Conservation (phyloP, 129 eudicot species). For the Saussurea involucrata region DNA sequence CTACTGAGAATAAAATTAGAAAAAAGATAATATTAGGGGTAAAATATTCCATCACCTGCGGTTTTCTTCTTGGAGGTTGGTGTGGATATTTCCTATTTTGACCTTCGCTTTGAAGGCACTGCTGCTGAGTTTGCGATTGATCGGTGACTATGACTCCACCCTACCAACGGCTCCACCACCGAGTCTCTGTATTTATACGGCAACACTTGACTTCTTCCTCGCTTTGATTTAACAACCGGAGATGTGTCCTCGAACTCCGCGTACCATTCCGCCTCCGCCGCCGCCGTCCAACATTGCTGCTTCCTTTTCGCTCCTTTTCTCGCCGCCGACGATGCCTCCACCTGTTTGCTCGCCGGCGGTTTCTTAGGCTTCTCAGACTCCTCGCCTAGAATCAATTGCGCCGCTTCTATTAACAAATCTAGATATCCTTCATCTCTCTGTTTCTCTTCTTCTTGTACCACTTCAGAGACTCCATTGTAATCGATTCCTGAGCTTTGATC, state of each 20-base stretch:
- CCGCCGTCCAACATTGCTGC: slow-evolving; percentile 32
- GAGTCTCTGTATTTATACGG: slow-evolving; percentile 57
- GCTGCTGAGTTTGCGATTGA: slow-evolving; percentile 9
- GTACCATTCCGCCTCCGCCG: slow-evolving; percentile 31
- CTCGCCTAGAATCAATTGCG: slow-evolving; percentile 41
- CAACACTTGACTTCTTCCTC: slow-evolving; percentile 51
- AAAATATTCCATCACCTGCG: slow-evolving; percentile 19
- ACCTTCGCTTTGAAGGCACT: slow-evolving; percentile 14
- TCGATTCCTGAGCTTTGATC: slow-evolving; percentile 30
- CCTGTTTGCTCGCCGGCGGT: not conserved
- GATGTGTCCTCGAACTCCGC: slow-evolving; percentile 35
- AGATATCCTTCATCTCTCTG: slow-evolving; percentile 28
- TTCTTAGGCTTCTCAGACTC: slow-evolving; percentile 7
- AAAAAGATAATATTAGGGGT: not conserved
- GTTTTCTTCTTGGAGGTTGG: slow-evolving; percentile 27
- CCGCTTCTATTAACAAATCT: slow-evolving; percentile 50
- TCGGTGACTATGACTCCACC: slow-evolving; percentile 5
- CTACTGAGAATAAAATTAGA: slow-evolving; percentile 6
- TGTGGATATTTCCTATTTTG: slow-evolving; percentile 25
- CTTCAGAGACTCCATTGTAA: slow-evolving; percentile 9
- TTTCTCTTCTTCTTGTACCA: not conserved
- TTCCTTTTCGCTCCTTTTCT: slow-evolving; percentile 14
- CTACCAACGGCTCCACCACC: slow-evolving; percentile 45
- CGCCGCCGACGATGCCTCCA: not conserved
- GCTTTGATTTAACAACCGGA: slow-evolving; percentile 56